These are phyloP conservation scores for Saccharomycodes ludwigii DNA, from an alignment of 805 yeast species.

Conservation along the genomic window DNA sequence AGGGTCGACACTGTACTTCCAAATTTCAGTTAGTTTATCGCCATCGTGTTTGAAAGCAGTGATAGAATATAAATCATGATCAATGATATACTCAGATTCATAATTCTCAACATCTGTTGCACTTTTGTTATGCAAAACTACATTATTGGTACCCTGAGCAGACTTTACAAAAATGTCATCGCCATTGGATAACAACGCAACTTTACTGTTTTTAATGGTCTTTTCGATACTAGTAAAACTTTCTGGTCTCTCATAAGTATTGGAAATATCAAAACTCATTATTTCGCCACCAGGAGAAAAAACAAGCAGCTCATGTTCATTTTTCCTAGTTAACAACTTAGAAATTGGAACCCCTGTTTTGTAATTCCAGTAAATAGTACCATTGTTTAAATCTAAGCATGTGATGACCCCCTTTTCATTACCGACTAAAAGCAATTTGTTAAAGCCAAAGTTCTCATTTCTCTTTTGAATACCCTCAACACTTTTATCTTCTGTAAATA, in stretches of 20 bases:
- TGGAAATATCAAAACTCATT: slow-evolving; percentile 9
- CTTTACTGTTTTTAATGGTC: no score
- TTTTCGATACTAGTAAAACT: no score
- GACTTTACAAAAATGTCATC: slow-evolving; percentile 11
- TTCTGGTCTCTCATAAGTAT: no score
- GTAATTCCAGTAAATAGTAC: slow-evolving; percentile 29
- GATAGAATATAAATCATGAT: slow-evolving; percentile 16
- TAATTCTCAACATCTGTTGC: slow-evolving; percentile 11
- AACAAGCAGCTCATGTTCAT: slow-evolving; percentile 12
- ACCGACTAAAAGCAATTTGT: slow-evolving; percentile 30
- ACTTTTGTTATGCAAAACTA: slow-evolving; percentile 6
- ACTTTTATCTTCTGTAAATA: slow-evolving; percentile 10
- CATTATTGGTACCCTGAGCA: slow-evolving; percentile 7
- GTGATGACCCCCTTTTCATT: slow-evolving; percentile 30
- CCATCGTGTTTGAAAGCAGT: slow-evolving; percentile 12
- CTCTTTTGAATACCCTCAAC: slow-evolving; percentile 6
- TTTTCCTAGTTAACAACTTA: slow-evolving; percentile 12
- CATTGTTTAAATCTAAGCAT: slow-evolving; percentile 31
- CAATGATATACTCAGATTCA: slow-evolving; percentile 17
- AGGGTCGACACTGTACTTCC: slow-evolving; percentile 23
- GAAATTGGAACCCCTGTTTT: slow-evolving; percentile 14
- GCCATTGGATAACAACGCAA: slow-evolving; percentile 1
- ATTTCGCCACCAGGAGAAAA: slow-evolving; percentile 21
- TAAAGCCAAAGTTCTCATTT: slow-evolving; percentile 32
- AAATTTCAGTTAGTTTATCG: slow-evolving; percentile 21